These are phyloP conservation scores for Yamadazyma atmosphaerica DNA, from an alignment of 1,139 yeast species.

Conservation along the genomic window DNA sequence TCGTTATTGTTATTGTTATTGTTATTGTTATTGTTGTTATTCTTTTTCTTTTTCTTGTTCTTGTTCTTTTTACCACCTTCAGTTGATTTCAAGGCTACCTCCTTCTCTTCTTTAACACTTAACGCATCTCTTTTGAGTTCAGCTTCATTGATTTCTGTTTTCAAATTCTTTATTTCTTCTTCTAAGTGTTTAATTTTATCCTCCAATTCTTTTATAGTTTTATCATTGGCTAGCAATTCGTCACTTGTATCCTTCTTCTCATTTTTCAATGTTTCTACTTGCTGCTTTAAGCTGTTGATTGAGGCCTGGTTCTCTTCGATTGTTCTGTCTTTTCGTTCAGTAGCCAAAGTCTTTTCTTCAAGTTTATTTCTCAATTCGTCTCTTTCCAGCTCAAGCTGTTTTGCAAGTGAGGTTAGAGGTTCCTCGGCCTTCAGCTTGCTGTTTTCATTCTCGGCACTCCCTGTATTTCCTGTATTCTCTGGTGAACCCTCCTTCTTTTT, in stretches of 20 bases:
- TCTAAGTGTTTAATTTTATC: slow-evolving; percentile 6
- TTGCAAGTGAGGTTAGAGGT: neutral
- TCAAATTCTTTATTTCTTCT: slow-evolving; percentile 9
- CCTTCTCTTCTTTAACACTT: neutral
- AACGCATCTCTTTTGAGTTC: neutral
- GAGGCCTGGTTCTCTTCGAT: neutral
- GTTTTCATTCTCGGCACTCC: neutral
- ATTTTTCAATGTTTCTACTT: neutral
- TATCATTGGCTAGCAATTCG: slow-evolving; percentile 4
- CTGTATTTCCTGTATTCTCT: neutral
- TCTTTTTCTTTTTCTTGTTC: slow-evolving; percentile 15
- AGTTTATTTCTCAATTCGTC: slow-evolving; percentile 1
- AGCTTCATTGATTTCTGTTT: slow-evolving; percentile 1
- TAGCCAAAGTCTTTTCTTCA: slow-evolving; percentile 1
- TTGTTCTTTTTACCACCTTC: slow-evolving; percentile 13
- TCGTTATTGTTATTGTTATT: neutral
- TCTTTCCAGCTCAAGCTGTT: slow-evolving; percentile 1
- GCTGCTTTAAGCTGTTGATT: neutral
- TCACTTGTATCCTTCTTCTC: slow-evolving; percentile 2
- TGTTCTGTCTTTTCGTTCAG: slow-evolving; percentile 3
- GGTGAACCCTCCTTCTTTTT: slow-evolving; percentile 5
- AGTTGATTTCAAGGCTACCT: neutral
- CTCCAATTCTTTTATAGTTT: slow-evolving; percentile 9
- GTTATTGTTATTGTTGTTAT: slow-evolving; percentile 1
- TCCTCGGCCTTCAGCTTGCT: neutral